Conservation (phyloP, 768 basidiomycete species). For the Tulasnella sp. region DNA sequence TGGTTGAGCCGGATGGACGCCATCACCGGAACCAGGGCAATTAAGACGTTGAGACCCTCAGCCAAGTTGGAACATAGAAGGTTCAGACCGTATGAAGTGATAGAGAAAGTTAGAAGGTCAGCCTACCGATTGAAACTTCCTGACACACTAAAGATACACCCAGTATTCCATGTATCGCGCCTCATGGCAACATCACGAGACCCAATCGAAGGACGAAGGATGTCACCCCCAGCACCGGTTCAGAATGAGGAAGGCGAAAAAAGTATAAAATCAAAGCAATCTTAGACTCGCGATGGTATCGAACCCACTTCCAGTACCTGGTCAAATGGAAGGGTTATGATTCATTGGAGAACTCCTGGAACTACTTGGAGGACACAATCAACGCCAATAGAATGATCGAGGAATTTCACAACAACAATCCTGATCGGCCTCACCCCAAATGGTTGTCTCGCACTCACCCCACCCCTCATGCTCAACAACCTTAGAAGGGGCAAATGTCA, state of each 20-base stretch:
- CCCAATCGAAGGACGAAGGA: too few relatives aligned
- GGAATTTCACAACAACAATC: conserved; percentile 14
- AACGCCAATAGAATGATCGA: not conserved
- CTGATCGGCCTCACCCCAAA: not conserved
- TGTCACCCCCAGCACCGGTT: too few relatives aligned
- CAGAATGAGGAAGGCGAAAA: conserved; percentile 14
- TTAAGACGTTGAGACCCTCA: too few relatives aligned
- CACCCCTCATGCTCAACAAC: not conserved
- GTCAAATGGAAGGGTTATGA: conserved; percentile 25
- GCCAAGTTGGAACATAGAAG: too few relatives aligned
- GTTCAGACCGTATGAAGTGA: too few relatives aligned
- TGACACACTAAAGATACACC: too few relatives aligned
- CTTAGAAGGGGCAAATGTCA: conserved; percentile 17
- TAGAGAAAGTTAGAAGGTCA: too few relatives aligned
- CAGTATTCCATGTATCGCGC: too few relatives aligned
- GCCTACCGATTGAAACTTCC: too few relatives aligned
- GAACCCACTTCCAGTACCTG: conserved; percentile 21
- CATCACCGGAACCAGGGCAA: too few relatives aligned
- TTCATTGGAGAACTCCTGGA: conserved; percentile 19
- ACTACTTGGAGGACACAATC: not conserved
- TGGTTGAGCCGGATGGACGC: too few relatives aligned
- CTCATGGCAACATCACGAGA: too few relatives aligned
- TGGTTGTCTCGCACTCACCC: conserved; percentile 10
- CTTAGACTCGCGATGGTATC: conserved; percentile 13
- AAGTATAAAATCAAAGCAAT: conserved; percentile 21